These are phyloP conservation scores for Penicillium coprophilum DNA, from an alignment of 495 filamentous ascomycete species.

Conservation along the genomic window DNA sequence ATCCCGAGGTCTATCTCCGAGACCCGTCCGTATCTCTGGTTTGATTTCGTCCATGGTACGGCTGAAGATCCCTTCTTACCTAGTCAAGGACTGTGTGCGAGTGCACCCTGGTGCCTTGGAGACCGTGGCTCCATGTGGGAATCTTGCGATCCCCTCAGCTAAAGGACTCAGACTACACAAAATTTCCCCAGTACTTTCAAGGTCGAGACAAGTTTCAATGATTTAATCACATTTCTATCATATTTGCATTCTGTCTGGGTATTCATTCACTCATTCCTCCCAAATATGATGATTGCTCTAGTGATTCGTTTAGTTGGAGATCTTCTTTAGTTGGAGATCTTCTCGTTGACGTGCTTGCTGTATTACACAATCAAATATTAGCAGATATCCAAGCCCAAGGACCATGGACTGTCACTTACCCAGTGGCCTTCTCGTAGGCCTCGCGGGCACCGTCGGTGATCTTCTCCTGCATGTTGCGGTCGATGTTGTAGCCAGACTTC, in stretches of 20 bases:
- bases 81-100: not conserved
- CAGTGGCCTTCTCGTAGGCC: conserved; percentile 12
- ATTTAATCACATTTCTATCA: not conserved
- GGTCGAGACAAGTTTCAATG: not conserved
- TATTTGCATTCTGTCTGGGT: conserved; percentile 1
- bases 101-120: not conserved
- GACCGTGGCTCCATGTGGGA: not conserved
- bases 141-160: not conserved
- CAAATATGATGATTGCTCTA: not conserved
- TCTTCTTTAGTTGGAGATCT: conserved; percentile 8
- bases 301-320: not conserved
- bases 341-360: conserved; percentile 6
- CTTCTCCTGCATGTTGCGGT: conserved; percentile 11
- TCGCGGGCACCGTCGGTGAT: conserved; percentile 9
- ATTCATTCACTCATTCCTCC: not conserved
- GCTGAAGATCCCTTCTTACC: not conserved
- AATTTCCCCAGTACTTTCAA: not conserved
- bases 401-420: not conserved
- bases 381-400: not conserved
- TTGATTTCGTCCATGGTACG: not conserved
- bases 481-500: conserved; percentile 12
- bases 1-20: not conserved
- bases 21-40: not conserved
- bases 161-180: not conserved
- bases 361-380: not conserved